A percentile compares a stretch with the other conserved stretches of the same genome.
Conservation (phyloP, 2,329 filamentous ascomycete species). For the Curvularia sp. region DNA sequence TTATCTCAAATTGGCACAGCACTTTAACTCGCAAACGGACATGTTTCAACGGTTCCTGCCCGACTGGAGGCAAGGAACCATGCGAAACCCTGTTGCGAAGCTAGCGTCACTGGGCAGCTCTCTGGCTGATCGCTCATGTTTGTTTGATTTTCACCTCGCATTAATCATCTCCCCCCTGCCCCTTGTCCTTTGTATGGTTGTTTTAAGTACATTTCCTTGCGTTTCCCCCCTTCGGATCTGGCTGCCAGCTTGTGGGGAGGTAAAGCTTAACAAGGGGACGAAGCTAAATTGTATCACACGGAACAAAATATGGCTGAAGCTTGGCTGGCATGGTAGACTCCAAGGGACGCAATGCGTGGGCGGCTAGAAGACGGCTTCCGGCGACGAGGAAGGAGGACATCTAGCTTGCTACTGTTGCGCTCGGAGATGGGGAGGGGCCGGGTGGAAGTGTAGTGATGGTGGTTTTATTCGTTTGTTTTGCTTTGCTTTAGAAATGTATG, state of each 20-base stretch:
- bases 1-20: slow-evolving; percentile 37
- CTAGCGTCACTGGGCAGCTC: slow-evolving; percentile 34
- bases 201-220: slow-evolving; percentile 37
- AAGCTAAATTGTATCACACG: slow-evolving; percentile 46
- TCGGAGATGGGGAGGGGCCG: slow-evolving; percentile 19
- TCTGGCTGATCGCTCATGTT: slow-evolving; percentile 40
- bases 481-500: slow-evolving; percentile 22
- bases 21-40: slow-evolving; percentile 30
- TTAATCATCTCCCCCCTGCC: slow-evolving; percentile 41
- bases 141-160: slow-evolving; percentile 39
- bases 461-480: slow-evolving; percentile 20
- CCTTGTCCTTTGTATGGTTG: slow-evolving; percentile 37
- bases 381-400: slow-evolving; percentile 30
- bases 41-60: slow-evolving; percentile 26
- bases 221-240: slow-evolving; percentile 48
- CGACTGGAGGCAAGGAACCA: slow-evolving; percentile 26
- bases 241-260: slow-evolving; percentile 53
- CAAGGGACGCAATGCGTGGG: slow-evolving; percentile 28
- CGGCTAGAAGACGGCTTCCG: slow-evolving; percentile 41
- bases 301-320: slow-evolving; percentile 21
- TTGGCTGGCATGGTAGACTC: slow-evolving; percentile 28
- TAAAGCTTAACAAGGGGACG: slow-evolving; percentile 48
- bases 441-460: slow-evolving; percentile 16
- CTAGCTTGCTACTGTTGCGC: slow-evolving; percentile 39
- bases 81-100: slow-evolving; percentile 35